A percentile compares a stretch with the other conserved stretches of the same genome.
Evolutionary conservation across 2,329 filamentous ascomycete species (phyloP).

Genomic region (Cladophialophora immunda): DNA sequence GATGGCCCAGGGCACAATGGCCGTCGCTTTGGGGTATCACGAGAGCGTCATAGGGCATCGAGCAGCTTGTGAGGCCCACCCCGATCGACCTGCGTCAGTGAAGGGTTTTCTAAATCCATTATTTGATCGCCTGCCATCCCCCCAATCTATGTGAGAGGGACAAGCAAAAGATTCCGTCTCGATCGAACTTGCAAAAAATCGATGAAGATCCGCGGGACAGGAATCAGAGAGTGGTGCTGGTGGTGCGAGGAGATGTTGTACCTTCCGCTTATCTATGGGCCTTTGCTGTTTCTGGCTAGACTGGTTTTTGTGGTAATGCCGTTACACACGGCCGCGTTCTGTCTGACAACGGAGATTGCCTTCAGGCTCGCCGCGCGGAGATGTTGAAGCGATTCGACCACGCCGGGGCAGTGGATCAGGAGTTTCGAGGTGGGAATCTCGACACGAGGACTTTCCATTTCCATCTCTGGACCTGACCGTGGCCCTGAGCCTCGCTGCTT

Average conservation of each 20-base stretch:
- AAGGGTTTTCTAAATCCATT: conserved; percentile 11
- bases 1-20: neutral
- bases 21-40: neutral
- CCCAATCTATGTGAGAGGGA: neutral
- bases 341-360: neutral
- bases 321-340: conserved; percentile 4
- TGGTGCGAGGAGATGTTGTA: conserved; percentile 31
- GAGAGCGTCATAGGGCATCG: neutral
- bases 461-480: too few species aligned
- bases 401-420: too few species aligned
- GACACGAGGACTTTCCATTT: too few species aligned
- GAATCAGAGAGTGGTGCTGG: neutral
- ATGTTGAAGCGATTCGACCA: too few species aligned
- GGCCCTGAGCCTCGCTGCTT: too few species aligned
- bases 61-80: conserved; percentile 2
- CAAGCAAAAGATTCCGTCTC: neutral
- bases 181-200: conserved; percentile 9
- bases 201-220: conserved; percentile 31
- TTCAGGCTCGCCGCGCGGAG: too few species aligned
- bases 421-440: too few species aligned
- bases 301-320: conserved; percentile 10
- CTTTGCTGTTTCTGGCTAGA: conserved; percentile 22
- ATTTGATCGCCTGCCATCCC: conserved; percentile 5
- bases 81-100: conserved; percentile 5
- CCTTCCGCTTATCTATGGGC: conserved; percentile 30